These are phyloP conservation scores for Arachis hypogaea DNA, from an alignment of 306 rosid species.

Conservation along the genomic window DNA sequence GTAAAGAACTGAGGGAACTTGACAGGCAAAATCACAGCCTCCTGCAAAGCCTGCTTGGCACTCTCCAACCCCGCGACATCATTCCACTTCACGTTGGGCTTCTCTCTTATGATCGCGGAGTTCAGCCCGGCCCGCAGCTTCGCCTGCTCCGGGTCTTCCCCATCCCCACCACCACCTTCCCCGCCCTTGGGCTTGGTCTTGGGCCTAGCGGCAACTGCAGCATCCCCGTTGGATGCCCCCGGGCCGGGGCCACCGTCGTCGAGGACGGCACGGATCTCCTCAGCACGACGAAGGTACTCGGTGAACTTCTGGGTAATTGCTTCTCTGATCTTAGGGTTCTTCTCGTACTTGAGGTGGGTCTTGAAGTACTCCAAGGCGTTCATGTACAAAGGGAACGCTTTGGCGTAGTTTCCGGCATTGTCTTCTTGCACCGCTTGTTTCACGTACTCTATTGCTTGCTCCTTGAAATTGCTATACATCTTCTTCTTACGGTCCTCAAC, in stretches of 20 bases:
- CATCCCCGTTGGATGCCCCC: slow-evolving; percentile 80
- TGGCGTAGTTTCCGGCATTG: slow-evolving; percentile 89
- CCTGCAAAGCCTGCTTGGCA: slow-evolving; percentile 95
- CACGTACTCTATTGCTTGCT: slow-evolving; percentile 97
- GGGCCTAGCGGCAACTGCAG: slow-evolving; percentile 86
- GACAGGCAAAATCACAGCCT: slow-evolving; percentile 95
- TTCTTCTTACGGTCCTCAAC: slow-evolving; percentile 1
- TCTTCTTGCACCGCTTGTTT: slow-evolving; percentile 97
- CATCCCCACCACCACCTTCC: slow-evolving; percentile 73
- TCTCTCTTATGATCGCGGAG: slow-evolving; percentile 90
- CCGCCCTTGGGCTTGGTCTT: slow-evolving; percentile 82
- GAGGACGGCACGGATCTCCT: slow-evolving; percentile 91
- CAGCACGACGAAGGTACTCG: slow-evolving; percentile 95
- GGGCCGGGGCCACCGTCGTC: slow-evolving; percentile 92
- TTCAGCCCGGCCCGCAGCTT: slow-evolving; percentile 89
- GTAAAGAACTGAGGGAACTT: slow-evolving; percentile 97
- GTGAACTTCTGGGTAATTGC: slow-evolving; percentile 96
- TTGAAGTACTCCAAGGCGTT: slow-evolving; percentile 95
- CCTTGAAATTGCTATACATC: slow-evolving; percentile 99
- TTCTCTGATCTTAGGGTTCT: slow-evolving; percentile 92
- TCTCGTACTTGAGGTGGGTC: slow-evolving; percentile 96
- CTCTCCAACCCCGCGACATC: slow-evolving; percentile 98
- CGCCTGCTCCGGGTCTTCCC: slow-evolving; percentile 92
- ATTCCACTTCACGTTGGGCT: slow-evolving; percentile 94
- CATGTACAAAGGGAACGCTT: slow-evolving; percentile 95